phyloP scores from a whole-genome alignment of 2,329 filamentous ascomycete genomes.

The Dryadomyces sulphureus region DNA sequence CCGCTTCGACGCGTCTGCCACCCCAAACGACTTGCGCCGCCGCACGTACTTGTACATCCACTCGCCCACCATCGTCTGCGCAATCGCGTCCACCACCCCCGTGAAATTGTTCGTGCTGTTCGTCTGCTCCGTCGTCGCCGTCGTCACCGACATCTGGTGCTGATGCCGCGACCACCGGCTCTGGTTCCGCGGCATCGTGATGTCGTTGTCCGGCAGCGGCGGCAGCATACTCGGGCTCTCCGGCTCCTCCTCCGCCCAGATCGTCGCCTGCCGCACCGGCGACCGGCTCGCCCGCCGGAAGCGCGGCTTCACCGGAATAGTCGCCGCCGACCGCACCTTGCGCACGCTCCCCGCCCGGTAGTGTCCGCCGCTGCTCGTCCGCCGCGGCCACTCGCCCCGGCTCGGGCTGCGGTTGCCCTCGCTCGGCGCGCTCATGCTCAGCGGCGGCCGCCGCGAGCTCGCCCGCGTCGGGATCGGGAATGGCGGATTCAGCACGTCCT shows the following conservation, averaged over 20 bases:
- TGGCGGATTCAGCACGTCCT: conserved; percentile 52
- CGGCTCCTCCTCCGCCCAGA: conserved; percentile 51
- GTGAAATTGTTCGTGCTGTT: conserved; percentile 49
- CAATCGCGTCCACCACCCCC: conserved; percentile 87
- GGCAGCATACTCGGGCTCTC: conserved; percentile 61
- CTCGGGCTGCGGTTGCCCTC: conserved; percentile 71
- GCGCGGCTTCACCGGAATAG: conserved; percentile 41
- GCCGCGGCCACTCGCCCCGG: conserved; percentile 41
- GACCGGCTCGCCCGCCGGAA: conserved; percentile 38
- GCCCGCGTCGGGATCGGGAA: conserved; percentile 85
- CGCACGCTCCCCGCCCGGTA: conserved; percentile 52
- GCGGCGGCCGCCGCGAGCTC: conserved; percentile 63
- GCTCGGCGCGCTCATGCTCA: conserved; percentile 47
- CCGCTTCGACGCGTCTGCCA: conserved; percentile 49
- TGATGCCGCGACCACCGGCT: conserved; percentile 32
- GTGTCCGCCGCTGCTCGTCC: conserved; percentile 29
- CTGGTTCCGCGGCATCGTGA: conserved; percentile 41
- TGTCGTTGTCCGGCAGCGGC: conserved; percentile 57
- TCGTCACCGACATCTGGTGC: conserved; percentile 46
- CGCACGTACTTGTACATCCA: conserved; percentile 92
- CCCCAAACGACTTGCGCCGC: conserved; percentile 79
- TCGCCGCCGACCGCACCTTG: conserved; percentile 72
- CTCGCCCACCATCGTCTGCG: conserved; percentile 95
- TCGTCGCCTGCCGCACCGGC: conserved; percentile 32
- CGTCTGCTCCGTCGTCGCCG: conserved; percentile 30